Base-by-base conservation (phyloP, 176 grass and related monocot species). In the Puya raimondii region DNA sequence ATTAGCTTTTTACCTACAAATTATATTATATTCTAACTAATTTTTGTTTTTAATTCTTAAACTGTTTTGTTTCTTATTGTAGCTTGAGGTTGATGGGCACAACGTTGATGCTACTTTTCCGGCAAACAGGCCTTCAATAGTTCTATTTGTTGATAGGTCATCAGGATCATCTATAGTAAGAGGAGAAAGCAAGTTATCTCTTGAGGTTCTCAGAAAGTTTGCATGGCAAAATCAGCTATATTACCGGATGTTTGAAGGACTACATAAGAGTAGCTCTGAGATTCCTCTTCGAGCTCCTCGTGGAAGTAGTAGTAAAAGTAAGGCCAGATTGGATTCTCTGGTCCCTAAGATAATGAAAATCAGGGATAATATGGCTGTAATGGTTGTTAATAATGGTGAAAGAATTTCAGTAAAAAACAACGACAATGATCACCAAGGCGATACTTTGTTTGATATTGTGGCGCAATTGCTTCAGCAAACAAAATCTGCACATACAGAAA, bases 101-200 rank as follows among this genome's bases (percentile, higher is more conserved):
- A 70, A 79, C 70, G 64, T 61, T 15, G 82, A 85, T 65, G 73
- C 77, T 79, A 67, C 82, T 26, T 92, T 96, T 87, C 86, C 93
- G 69, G 70, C 82, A 70, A 79, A 81, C 49, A 91, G 71, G 57
- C 84, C 93, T 65, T 92, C 89, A 65, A 72, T 86, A 59, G 25
- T 96, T 82, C 86, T 96, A 72, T 96, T 96, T 79, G 75, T 89
- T 68, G 89, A 96, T 81, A 87, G 81, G 70, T 85, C 83, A 74
- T 86, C 89, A 11, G 73, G 90, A 48, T 89, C 76, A 53, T 83
- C 61, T 53, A 80, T 89, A 85, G 71, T 85, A 66, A 86, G 84
- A 84, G 89, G 81, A 81, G 81, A 87, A 80, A 96, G 93, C 84
- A 96, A 81, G 73, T 79, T 70, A 80, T 68, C 66, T 65, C 82